These are phyloP conservation scores for Elymus sibiricus DNA, from an alignment of 176 grass and related monocot species.

Conservation along the genomic window DNA sequence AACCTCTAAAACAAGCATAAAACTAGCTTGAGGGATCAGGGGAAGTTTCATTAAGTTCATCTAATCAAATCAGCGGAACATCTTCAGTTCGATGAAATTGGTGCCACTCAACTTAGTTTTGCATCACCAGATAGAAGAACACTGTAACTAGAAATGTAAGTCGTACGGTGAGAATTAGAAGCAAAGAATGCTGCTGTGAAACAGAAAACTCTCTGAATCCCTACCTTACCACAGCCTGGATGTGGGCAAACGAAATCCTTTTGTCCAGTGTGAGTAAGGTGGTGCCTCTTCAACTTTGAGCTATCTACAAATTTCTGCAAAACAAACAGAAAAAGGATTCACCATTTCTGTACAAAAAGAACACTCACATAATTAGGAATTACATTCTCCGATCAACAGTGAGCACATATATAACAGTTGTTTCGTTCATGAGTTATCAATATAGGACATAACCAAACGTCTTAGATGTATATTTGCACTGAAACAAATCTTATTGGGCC, in stretches of 20 bases:
- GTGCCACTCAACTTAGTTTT: background rate
- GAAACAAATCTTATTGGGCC: background rate
- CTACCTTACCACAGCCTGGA: constrained; percentile 77
- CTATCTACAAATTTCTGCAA: constrained; percentile 87
- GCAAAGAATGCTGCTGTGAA: background rate
- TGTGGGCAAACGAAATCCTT: constrained; percentile 78
- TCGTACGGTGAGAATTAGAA: background rate
- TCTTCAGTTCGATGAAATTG: background rate
- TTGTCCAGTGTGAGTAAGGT: constrained; percentile 86
- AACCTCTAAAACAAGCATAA: background rate
- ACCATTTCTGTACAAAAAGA: background rate
- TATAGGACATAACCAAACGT: background rate
- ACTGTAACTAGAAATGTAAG: too few species aligned
- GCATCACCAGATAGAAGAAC: background rate
- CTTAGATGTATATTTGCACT: background rate
- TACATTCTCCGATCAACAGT: background rate
- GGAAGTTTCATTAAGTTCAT: background rate
- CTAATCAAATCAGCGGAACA: background rate
- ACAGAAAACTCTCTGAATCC: constrained; percentile 5
- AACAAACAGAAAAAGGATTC: constrained; percentile 13
- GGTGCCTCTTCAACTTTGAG: constrained; percentile 91
- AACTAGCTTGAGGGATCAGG: background rate
- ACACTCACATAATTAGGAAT: background rate
- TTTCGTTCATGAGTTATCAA: background rate
- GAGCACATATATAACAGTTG: background rate